phyloP scores from a whole-genome alignment of 345 rosid genomes.

The Acer campestre region DNA sequence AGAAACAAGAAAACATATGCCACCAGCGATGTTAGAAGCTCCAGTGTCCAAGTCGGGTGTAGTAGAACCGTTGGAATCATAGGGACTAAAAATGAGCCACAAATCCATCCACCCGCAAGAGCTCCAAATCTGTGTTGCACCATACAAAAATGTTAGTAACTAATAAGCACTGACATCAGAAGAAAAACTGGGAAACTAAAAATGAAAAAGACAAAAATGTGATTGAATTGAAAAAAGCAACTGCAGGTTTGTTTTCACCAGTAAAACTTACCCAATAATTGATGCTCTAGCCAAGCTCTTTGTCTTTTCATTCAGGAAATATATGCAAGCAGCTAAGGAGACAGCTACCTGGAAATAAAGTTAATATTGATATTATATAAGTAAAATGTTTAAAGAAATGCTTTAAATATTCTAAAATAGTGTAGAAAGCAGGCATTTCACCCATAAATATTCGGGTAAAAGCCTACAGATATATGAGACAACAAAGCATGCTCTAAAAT shows the following conservation, averaged over 20 bases:
- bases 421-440: background rate
- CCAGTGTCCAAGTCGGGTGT: conserved; percentile 93
- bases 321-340: conserved; percentile 91
- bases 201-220: background rate
- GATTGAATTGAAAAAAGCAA: background rate
- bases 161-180: background rate
- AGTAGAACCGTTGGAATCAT: conserved; percentile 70
- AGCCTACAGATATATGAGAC: background rate
- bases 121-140: conserved; percentile 65
- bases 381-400: background rate
- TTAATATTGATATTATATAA: background rate
- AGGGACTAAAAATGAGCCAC: conserved; percentile 81
- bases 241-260: background rate
- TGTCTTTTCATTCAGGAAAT: conserved; percentile 90
- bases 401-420: background rate
- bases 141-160: conserved; percentile 1
- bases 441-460: background rate
- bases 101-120: conserved; percentile 80
- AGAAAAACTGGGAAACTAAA: background rate
- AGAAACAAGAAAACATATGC: conserved; percentile 78
- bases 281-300: conserved; percentile 87
- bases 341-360: conserved; percentile 74
- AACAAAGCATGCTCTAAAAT: background rate
- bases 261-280: conserved; percentile 57
- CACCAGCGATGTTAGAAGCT: conserved; percentile 87